Conservation (phyloP, 1,139 yeast genomes). For the Wickerhamiella infanticola region DNA sequence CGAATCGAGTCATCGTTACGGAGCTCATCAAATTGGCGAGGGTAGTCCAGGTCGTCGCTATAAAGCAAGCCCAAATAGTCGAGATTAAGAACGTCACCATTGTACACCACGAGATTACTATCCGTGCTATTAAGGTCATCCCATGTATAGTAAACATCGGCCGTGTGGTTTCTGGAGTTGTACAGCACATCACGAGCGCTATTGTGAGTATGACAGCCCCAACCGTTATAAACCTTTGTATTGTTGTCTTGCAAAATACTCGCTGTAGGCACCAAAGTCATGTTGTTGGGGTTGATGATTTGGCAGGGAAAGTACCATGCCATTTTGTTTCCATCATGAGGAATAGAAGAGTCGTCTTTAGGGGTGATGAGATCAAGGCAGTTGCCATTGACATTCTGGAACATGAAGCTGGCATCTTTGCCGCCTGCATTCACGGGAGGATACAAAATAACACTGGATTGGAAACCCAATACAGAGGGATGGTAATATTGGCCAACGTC, state of each 20-base stretch:
- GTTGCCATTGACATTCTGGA: conserved; percentile 91
- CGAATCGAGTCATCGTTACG: conserved; percentile 37
- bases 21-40: conserved; percentile 50
- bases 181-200: conserved; percentile 57
- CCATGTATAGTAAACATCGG: conserved; percentile 85
- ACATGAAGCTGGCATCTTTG: conserved; percentile 70
- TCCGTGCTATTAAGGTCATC: conserved; percentile 51
- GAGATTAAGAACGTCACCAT: conserved; percentile 77
- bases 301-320: conserved; percentile 98
- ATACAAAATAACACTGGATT: conserved; percentile 50
- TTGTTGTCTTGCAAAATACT: conserved; percentile 22
- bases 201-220: conserved; percentile 78
- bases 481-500: conserved; percentile 56
- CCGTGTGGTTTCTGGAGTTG: conserved; percentile 35
- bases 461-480: conserved; percentile 68
- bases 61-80: conserved; percentile 61
- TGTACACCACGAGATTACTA: conserved; percentile 69
- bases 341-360: conserved; percentile 52
- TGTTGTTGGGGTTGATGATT: conserved; percentile 51
- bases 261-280: conserved; percentile 41
- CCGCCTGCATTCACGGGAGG: conserved; percentile 88
- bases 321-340: conserved; percentile 39
- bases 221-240: conserved; percentile 53
- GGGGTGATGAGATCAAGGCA: conserved; percentile 76
- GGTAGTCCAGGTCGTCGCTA: conserved; percentile 52